Evolutionary conservation across 192 early-diverging fungal genomes (phyloP), one percentile per base, ranked within the genome.

Genomic region (Backusella mclennaniae): DNA sequence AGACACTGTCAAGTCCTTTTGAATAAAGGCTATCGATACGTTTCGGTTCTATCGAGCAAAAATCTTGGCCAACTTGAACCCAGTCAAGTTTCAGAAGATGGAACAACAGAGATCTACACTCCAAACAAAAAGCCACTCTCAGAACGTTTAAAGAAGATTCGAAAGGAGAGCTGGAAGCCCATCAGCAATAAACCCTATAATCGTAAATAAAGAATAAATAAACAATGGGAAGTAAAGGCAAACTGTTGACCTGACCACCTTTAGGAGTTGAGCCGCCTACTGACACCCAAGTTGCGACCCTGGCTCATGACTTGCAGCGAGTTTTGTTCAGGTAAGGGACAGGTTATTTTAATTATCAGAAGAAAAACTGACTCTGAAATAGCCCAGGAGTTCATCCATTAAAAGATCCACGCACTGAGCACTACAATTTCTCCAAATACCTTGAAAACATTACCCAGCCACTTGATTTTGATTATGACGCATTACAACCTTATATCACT

Each of bases 351-450:
- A 73, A 73, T 19, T 11, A 31, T 68, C 6, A 46, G 42, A 75
- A 19, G 4, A 9, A 23, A 46, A 63, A 35, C 66, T n/a, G 2
- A 59, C 11, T 41, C 11, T 49, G 19, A 44, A 23, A 29, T 70
- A 95, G 92, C 49, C 92, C 94, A 4, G 96, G 95, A 26, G 91
- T 94, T 4, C 95, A 96, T 52, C 88, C 84, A 67, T 81, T 98
- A 19, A 89, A 93, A 79, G 94, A 96, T 81, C 88, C 93, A 39
- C 81, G 89, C 23, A 89, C 93, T 29, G 83, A 86, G 38, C 88
- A 91, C 0, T 96, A 84, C 84, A 95, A 95, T 76, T 98, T 95
- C 82, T 88, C 92, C 23, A 90, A 93, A 17, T 94, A 89, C 76
- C 87, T 98, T 21, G 86, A 93, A 66, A 80, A 92, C 49, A 93